phyloP scores from a whole-genome alignment of 148 eudicot species.

The Selenicereus undatus region DNA sequence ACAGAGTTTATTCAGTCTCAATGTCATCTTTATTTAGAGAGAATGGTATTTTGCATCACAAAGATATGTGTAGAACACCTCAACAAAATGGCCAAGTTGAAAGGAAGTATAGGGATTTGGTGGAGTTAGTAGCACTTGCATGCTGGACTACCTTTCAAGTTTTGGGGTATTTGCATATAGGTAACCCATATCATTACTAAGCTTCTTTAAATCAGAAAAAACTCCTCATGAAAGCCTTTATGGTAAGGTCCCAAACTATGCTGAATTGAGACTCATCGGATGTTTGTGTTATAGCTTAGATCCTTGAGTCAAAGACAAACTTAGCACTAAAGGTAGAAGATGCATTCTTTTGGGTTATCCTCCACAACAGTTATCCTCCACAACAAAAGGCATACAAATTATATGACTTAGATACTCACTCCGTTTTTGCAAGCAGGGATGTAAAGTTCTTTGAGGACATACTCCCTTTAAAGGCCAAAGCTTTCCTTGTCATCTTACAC shows the following conservation, averaged over 20 bases:
- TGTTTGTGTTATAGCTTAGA: not conserved
- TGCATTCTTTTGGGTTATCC: not conserved
- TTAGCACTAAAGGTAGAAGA: not conserved
- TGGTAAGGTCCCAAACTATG: not conserved
- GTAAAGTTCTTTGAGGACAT: not conserved
- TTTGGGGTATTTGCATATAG: too few relatives aligned
- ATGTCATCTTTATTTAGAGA: too few relatives aligned
- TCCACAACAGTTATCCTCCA: not conserved
- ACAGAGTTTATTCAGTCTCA: too few relatives aligned
- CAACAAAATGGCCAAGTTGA: too few relatives aligned
- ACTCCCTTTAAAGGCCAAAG: not conserved
- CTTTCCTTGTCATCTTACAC: not conserved
- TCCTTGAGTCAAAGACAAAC: too few relatives aligned
- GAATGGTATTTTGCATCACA: too few relatives aligned
- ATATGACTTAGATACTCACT: not conserved
- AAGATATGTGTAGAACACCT: too few relatives aligned
- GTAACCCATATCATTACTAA: too few relatives aligned
- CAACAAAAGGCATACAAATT: not conserved
- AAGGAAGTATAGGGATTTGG: too few relatives aligned
- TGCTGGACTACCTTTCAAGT: too few relatives aligned
- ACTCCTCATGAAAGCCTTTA: not conserved
- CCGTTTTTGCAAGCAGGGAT: not conserved
- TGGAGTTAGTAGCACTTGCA: too few relatives aligned
- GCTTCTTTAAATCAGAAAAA: not conserved
- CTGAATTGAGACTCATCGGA: not conserved